Base-by-base conservation (phyloP, 2,329 filamentous ascomycete genomes). In the Cercospora brassicicola region DNA sequence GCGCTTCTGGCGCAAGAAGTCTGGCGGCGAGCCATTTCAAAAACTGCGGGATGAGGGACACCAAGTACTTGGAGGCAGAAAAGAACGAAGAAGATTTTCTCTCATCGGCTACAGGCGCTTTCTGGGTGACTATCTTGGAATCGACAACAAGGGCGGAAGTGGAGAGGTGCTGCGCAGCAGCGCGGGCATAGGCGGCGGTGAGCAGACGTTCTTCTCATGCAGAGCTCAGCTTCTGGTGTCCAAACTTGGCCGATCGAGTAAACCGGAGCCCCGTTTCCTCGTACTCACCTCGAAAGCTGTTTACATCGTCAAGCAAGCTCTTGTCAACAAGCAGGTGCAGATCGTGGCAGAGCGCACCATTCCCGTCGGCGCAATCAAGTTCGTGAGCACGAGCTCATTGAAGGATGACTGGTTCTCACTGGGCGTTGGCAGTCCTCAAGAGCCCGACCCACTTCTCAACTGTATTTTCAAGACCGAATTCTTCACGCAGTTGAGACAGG, bases 371-470 rank as follows among this genome's bases (percentile, higher is more conserved):
- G 88, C 93, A 9, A 94, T 99, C 83, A 96, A 96, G 80, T 95
- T 90, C 76, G 84, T 99, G 72, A 89, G 92, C 75, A 84, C 88
- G 4, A 97, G 94, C 2, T 92, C 87, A 15, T 82, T 91, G 69
- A 92, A 92, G 71, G 95, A 99, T 75, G 95, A 99, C 80, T 99
- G 95, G 95, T 97, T 99, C 80, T 93, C 94, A 1, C 84, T 99
- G 39, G 92, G 94, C 2, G 86, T 96, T 55, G 93, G 92, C n/a
- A 94, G 94, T 33, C 90, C 90, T 8, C 93, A 96, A 77, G 94
- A 98, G 78, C 86, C 95, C 0, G 95, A 99, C 79, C 93, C 95
- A n/a, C 85, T 99, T 23, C 81, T 99, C 76, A 96, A 90, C 81
- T 99, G 95, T 77, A 83, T 97, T 20, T 89, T 99, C 80, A 99